Evolutionary conservation across 2,329 filamentous ascomycete genomes (phyloP), one percentile per base, ranked within the genome.

Genomic region (Blastomyces parvus): DNA sequence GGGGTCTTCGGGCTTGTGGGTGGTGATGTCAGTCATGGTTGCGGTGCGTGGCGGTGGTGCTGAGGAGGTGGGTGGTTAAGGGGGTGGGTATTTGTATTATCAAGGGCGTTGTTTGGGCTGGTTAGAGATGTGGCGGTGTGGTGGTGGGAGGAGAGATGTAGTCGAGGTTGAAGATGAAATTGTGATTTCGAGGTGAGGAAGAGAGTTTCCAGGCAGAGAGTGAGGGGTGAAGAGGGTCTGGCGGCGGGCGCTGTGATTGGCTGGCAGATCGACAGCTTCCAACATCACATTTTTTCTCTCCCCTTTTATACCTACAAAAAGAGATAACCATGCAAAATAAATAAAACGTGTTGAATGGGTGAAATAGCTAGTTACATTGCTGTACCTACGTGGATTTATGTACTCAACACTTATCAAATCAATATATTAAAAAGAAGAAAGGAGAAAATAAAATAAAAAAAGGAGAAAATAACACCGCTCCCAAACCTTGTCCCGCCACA

Each of bases 21-120:
- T 33, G 53, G 73, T 69, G 66, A 71, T 70, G 73, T 76, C 76
- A 74, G 76, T 77, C 76, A 78, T 78, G 67, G 65, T 73, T 71
- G 62, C 25, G 60, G 55, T 58, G 30, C 30, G 30, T 5, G 30
- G 30, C 6, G 30, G 30, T 27, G 44, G 59, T 36, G 46, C 36
- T 36, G 42, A 19, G 48, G 40, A 17, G 25, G 38, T 57, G n/a
- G n/a, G n/a, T n/a, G n/a, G 14, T 48, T 33, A 17, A 27, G 30
- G 46, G 59, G 44, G 44, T n/a, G n/a, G 66, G 53, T 61, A 14
- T 56, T 56, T 38, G 6, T n/a, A 30, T n/a, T 38, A 36, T 22
- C 52, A 30, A 30, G 30, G 30, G 6, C 30, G 30, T 30, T 30
- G 19, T 30, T 19, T 56, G 30, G 22, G 6, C 14, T 27, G 25